Evolutionary conservation across 176 grass and related monocot species (phyloP), one percentile per base, ranked within the genome.

Genomic region (Juncus inflexus): DNA sequence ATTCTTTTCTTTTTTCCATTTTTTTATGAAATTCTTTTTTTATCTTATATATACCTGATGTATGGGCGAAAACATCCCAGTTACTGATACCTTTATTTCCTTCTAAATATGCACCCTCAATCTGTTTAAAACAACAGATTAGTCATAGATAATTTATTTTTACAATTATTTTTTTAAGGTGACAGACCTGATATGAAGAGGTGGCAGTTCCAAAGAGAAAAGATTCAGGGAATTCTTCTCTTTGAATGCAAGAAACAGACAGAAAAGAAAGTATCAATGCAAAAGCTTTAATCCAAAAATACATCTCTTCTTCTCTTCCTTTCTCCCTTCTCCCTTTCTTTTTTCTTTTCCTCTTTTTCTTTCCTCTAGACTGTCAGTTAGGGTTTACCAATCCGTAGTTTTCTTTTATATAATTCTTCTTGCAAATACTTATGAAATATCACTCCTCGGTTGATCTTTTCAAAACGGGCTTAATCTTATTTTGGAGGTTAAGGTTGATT

Each of bases 51-150:
- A 36, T 15, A 84, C 78, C 81, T 78, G 40, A 13, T 50, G 13
- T 54, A 35, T 82, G 86, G 36, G 70, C 37, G 65, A 68, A 90
- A 6, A 81, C 49, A 78, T 89, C 86, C 81, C 81, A 89, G 77
- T 81, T 89, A 60, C 81, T 89, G 19, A 59, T 35, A n/a, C 86
- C 69, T 75, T 84, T 89, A 36, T 81, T 78, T 37, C 65, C 78
- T 64, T 89, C 86, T 47, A 75, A 62, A 58, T 78, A 89, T 52
- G 68, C 86, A 58, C 74, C 86, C 70, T 89, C 86, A 59, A 89
- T 72, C 81, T 89, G 61, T 40, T 57, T 35, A 52, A 45, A 7
- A 36, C 78, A 42, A 36, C 11, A 55, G 15, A 7, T 41, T 9
- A 51, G 56, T 61, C 51, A 47, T 47, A 47, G 6, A 47, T 47